A percentile compares a stretch with the other conserved stretches of the same genome.
Evolutionary conservation across 495 filamentous ascomycete species (phyloP).

Genomic region (Aspergillus avenaceus): DNA sequence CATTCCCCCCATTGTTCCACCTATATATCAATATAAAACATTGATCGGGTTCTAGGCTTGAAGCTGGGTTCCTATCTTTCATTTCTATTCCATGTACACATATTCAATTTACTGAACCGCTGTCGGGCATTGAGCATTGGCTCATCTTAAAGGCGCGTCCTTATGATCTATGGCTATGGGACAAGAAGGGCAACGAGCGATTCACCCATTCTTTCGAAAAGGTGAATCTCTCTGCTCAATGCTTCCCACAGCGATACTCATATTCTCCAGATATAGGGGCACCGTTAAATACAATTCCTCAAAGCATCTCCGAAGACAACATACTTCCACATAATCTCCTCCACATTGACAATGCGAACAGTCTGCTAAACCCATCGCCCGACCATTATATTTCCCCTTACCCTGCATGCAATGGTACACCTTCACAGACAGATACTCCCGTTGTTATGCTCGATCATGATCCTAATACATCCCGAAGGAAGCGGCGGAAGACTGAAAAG

Average conservation of each 20-base stretch:
- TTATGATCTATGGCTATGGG: constrained; percentile 37
- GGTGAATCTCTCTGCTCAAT: constrained; percentile 17
- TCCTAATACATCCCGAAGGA: constrained; percentile 39
- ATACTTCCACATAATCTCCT: not conserved
- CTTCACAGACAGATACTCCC: not conserved
- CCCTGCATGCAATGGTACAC: constrained; percentile 2
- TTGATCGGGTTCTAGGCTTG: too few species aligned
- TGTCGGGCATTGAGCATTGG: constrained; percentile 17
- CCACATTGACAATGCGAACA: not conserved
- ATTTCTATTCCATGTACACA: not conserved
- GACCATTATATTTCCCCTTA: not conserved
- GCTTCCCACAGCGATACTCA: constrained; percentile 11
- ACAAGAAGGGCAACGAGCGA: constrained; percentile 33
- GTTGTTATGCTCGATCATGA: constrained; percentile 30
- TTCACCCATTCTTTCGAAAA: constrained; percentile 43
- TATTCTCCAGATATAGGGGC: constrained; percentile 18
- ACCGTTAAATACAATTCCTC: constrained; percentile 6
- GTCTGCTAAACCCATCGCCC: not conserved
- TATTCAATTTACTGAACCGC: not conserved
- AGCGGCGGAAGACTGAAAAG: constrained; percentile 49
- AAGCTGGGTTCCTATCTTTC: too few species aligned
- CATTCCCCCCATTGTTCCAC: not conserved
- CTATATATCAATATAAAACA: too few species aligned
- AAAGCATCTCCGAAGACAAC: not conserved
- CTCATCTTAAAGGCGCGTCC: constrained; percentile 21